Conservation (phyloP, 2,329 filamentous ascomycete species). For the Metarhizium humberi region DNA sequence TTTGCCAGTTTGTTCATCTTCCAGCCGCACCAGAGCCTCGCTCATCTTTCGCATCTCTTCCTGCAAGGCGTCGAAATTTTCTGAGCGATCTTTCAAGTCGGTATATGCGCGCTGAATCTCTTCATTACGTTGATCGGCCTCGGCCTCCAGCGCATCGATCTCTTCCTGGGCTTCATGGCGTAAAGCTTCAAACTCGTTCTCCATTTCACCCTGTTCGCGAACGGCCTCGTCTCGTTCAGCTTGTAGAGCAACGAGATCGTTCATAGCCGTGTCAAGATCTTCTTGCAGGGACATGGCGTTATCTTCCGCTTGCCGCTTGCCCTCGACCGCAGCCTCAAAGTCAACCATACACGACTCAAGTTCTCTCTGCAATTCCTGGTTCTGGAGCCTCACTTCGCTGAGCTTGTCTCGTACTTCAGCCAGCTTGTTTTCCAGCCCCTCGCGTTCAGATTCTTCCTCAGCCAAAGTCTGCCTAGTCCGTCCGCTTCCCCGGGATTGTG, state of each 20-base stretch:
- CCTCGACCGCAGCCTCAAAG: constrained; percentile 62
- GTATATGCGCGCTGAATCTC: constrained; percentile 61
- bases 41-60: constrained; percentile 89
- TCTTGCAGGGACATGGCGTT: constrained; percentile 58
- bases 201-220: constrained; percentile 50
- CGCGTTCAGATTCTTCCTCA: constrained; percentile 67
- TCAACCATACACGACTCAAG: constrained; percentile 72
- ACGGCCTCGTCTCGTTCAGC: constrained; percentile 80
- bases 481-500: constrained; percentile 65
- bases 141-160: constrained; percentile 57
- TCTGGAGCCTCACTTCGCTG: constrained; percentile 77
- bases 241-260: constrained; percentile 71
- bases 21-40: constrained; percentile 74
- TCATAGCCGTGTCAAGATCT: constrained; percentile 69
- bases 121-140: constrained; percentile 62
- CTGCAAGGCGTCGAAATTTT: constrained; percentile 87
- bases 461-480: constrained; percentile 52
- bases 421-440: constrained; percentile 77
- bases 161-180: constrained; percentile 56
- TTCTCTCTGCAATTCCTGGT: constrained; percentile 79
- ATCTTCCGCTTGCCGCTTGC: constrained; percentile 51
- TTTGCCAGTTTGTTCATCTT: constrained; percentile 81
- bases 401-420: constrained; percentile 78
- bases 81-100: constrained; percentile 66
- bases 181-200: constrained; percentile 51